Evolutionary conservation across 345 rosid species (phyloP), one percentile per base, ranked within the genome.

Genomic region (Eucalyptus albens): DNA sequence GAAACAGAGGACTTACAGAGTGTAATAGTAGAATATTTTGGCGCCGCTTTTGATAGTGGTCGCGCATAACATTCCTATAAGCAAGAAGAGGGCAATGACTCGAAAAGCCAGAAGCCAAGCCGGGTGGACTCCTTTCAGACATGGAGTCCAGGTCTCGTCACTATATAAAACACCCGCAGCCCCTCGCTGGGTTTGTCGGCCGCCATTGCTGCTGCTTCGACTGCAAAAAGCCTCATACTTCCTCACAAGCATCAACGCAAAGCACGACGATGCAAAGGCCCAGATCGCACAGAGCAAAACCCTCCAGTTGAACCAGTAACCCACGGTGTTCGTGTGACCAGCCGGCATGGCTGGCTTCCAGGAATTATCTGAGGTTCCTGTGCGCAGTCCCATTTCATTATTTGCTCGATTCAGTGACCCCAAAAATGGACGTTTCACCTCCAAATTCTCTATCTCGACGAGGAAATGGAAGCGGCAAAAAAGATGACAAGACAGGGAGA

Each of bases 251-350:
- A 92, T 13, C 6, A 92, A 93, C n/a, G 97, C 91, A 29, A 94
- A 72, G 42, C 88, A 40, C n/a, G 90, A 26, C 3, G 94, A 89
- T 53, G 91, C 65, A 29, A 95, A 86, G 33, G 95, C 91, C 97
- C 96, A 95, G 82, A 92, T 89, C 45, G 91, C 95, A 92, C 99
- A 97, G 87, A 96, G 88, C 49, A 94, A 90, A n/a, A 97, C 95
- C 93, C 99, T 95, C 99, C 99, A 98, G 90, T 94, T 96, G 88
- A 95, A 62, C 99, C 99, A 96, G 94, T 97, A 98, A 55, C 89
- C 92, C 85, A 95, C 82, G 90, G 91, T 83, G 24, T 97, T 95
- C 14, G 99, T 95, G 91, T 96, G 90, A 87, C 89, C 91, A 77
- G 89, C 90, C 50, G 95, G 93, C 95, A 93, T 92, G 85, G 86